A percentile compares a stretch with the other conserved stretches of the same genome.
Conservation (phyloP, 2,329 filamentous ascomycete genomes). For the Acrocalymma vagum region DNA sequence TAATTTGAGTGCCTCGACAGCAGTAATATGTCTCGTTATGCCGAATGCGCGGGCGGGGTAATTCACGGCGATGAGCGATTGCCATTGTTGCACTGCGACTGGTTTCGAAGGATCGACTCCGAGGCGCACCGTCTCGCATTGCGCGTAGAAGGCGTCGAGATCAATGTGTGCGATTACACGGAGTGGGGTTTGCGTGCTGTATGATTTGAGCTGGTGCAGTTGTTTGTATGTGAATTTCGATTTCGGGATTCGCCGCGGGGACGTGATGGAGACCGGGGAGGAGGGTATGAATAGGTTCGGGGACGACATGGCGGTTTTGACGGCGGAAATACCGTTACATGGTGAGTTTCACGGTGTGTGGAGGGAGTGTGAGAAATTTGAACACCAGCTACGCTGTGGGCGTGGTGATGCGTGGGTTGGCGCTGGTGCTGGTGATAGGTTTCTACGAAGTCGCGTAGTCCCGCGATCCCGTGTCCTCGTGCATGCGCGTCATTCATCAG, state of each 20-base stretch:
- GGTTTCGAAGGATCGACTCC: slow-evolving; percentile 77
- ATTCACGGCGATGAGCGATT: slow-evolving; percentile 94
- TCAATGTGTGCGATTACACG: slow-evolving; percentile 92
- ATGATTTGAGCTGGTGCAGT: slow-evolving; percentile 77
- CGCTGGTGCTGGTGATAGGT: slow-evolving; percentile 7
- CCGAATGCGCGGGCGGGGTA: slow-evolving; percentile 87
- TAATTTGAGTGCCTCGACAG: slow-evolving; percentile 82
- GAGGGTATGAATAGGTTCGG: slow-evolving; percentile 57
- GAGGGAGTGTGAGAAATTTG: neutral
- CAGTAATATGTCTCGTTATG: slow-evolving; percentile 79
- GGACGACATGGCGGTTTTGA: slow-evolving; percentile 54
- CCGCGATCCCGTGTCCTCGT: slow-evolving; percentile 45
- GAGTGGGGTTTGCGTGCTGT: slow-evolving; percentile 76
- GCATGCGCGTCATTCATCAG: slow-evolving; percentile 43
- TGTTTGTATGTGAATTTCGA: slow-evolving; percentile 89
- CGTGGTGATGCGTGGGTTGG: neutral
- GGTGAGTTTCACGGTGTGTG: slow-evolving; percentile 19
- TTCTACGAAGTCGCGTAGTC: slow-evolving; percentile 32
- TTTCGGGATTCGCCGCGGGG: slow-evolving; percentile 47
- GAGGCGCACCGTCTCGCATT: slow-evolving; percentile 92
- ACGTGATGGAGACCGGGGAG: slow-evolving; percentile 53
- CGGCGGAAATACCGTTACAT: no score
- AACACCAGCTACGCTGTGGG: no score
- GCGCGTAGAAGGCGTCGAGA: slow-evolving; percentile 93
- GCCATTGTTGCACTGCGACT: slow-evolving; percentile 94